These are phyloP conservation scores for Calcarisporium arbuscula DNA, from an alignment of 2,329 filamentous ascomycete genomes.

Conservation along the genomic window DNA sequence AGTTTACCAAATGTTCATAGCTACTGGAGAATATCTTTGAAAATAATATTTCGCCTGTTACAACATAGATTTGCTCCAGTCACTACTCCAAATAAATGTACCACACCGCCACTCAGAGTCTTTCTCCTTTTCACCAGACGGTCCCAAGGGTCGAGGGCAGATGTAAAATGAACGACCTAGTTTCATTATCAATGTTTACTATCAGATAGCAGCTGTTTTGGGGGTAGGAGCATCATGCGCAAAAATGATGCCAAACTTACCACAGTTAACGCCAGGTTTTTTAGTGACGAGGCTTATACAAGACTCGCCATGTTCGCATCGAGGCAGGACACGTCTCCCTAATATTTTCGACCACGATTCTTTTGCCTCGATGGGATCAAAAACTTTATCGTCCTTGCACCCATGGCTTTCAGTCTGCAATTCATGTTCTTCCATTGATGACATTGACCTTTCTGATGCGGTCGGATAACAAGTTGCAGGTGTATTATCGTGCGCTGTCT, in stretches of 20 bases:
- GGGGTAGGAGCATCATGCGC: not conserved
- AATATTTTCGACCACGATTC: constrained; percentile 85
- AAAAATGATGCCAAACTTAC: constrained; percentile 28
- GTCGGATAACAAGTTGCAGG: too few relatives aligned
- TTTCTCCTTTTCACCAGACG: constrained; percentile 76
- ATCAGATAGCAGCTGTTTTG: not conserved
- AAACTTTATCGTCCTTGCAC: constrained; percentile 38
- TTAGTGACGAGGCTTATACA: constrained; percentile 81
- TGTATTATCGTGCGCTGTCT: too few relatives aligned
- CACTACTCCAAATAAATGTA: constrained; percentile 71
- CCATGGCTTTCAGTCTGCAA: too few relatives aligned
- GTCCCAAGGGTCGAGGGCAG: constrained; percentile 68
- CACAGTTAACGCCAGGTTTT: constrained; percentile 80
- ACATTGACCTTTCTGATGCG: not conserved
- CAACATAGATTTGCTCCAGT: constrained; percentile 37
- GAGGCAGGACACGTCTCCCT: constrained; percentile 64
- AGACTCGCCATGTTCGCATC: constrained; percentile 82
- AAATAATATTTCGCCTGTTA: too few relatives aligned
- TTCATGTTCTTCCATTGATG: not conserved
- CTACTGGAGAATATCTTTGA: too few relatives aligned
- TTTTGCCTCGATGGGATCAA: constrained; percentile 67
- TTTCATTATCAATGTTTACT: not conserved
- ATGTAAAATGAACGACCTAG: constrained; percentile 57
- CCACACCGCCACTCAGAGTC: constrained; percentile 81
- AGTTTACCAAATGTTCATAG: too few relatives aligned